These are phyloP conservation scores for Phytophthora pseudosyringae DNA, from an alignment of 352 stramenopile species.

Conservation along the genomic window DNA sequence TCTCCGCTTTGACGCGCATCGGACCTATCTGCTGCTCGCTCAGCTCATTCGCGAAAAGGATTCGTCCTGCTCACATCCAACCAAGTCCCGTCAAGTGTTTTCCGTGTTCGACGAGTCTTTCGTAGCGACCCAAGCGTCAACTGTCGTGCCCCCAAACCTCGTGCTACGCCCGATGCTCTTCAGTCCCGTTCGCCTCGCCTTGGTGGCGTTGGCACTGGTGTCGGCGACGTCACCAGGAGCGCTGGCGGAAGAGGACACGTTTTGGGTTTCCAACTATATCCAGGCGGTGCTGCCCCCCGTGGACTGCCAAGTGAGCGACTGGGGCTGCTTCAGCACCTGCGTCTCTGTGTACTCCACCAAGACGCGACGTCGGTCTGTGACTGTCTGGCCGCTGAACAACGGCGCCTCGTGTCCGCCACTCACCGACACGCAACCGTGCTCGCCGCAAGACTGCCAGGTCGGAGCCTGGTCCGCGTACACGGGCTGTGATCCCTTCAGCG, in stretches of 20 bases:
- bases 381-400: slow-evolving; percentile 29
- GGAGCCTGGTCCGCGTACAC: slow-evolving; percentile 40
- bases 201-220: slow-evolving; percentile 17
- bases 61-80: slow-evolving; percentile 10
- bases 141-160: not conserved
- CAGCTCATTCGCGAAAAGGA: slow-evolving; percentile 25
- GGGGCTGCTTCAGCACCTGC: slow-evolving; percentile 46
- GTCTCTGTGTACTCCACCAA: slow-evolving; percentile 41
- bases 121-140: slow-evolving; percentile 18
- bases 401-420: slow-evolving; percentile 51
- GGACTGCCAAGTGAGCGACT: slow-evolving; percentile 32
- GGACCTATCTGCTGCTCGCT: not conserved
- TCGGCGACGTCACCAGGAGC: not conserved
- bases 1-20: slow-evolving; percentile 18
- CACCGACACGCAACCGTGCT: slow-evolving; percentile 49
- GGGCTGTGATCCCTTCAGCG: slow-evolving; percentile 33
- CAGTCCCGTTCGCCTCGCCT: slow-evolving; percentile 7
- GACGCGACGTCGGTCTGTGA: slow-evolving; percentile 46
- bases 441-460: slow-evolving; percentile 50
- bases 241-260: slow-evolving; percentile 23
- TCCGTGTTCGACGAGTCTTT: not conserved
- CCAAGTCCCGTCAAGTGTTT: slow-evolving; percentile 10
- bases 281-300: slow-evolving; percentile 2
- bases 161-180: slow-evolving; percentile 9
- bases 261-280: slow-evolving; percentile 5